A percentile compares a stretch with the other conserved stretches of the same genome.
phyloP scores from a whole-genome alignment of 1,284 basidiomycete species.

The Trichosporon asahii region DNA sequence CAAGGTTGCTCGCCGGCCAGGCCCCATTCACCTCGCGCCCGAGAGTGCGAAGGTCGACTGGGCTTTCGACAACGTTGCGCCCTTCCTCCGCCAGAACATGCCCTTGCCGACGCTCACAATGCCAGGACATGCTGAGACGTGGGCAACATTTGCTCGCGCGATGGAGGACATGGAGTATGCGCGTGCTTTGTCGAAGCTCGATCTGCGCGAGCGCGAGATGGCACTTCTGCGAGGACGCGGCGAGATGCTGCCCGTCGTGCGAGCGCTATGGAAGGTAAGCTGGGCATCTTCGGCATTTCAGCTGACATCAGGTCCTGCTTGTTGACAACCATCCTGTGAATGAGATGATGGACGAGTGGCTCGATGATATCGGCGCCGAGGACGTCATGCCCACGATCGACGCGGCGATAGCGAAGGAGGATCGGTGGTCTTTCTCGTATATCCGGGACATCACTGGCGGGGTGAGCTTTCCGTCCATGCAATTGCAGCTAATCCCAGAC shows the following conservation, averaged over 20 bases:
- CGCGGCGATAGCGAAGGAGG: constrained; percentile 7
- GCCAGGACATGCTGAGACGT: constrained; percentile 57
- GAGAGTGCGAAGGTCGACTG: constrained; percentile 10
- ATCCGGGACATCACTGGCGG: constrained; percentile 33
- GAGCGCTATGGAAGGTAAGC: constrained; percentile 28
- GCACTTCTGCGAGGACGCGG: constrained; percentile 5
- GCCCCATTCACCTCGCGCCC: not conserved
- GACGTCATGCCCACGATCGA: constrained; percentile 18
- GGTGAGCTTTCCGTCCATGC: constrained; percentile 23
- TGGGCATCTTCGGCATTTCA: too few relatives aligned
- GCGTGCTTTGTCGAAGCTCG: not conserved
- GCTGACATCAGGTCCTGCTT: constrained; percentile 14
- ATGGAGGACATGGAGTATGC: constrained; percentile 4
- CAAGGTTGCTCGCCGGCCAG: not conserved
- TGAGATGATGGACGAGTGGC: constrained; percentile 23
- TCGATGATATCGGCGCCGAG: constrained; percentile 16
- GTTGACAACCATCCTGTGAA: constrained; percentile 16
- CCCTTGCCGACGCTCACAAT: constrained; percentile 65
- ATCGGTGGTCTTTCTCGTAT: constrained; percentile 21
- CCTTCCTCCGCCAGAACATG: constrained; percentile 67
- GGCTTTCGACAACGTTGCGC: constrained; percentile 59
- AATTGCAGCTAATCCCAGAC: constrained; percentile 22
- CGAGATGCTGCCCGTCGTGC: constrained; percentile 21
- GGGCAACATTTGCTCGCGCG: constrained; percentile 55
- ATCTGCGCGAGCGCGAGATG: constrained; percentile 2